Evolutionary conservation across 192 early-diverging fungal genomes (phyloP).

Genomic region (Coemansia sp.): DNA sequence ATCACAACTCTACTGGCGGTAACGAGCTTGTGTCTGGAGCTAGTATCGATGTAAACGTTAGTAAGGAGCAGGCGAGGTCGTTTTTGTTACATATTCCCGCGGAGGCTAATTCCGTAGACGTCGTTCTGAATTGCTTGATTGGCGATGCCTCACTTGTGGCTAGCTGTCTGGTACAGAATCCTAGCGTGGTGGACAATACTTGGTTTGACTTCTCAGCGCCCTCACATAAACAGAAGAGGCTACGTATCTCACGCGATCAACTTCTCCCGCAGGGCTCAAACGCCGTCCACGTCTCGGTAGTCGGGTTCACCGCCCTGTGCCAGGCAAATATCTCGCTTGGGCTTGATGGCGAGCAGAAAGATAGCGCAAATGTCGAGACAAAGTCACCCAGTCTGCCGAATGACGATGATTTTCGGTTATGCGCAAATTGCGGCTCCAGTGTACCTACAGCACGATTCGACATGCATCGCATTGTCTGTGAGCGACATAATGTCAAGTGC

Average conservation of each 20-base stretch:
- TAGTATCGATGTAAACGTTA: background rate
- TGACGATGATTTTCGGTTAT: constrained; percentile 20
- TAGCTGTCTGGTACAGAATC: constrained; percentile 24
- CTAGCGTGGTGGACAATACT: constrained; percentile 21
- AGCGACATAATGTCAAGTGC: constrained; percentile 76
- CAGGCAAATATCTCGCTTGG: constrained; percentile 13
- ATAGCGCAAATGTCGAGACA: constrained; percentile 2
- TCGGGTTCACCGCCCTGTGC: constrained; percentile 11
- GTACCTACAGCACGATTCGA: constrained; percentile 61
- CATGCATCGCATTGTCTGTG: constrained; percentile 78
- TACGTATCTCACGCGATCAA: constrained; percentile 14
- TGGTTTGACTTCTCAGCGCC: constrained; percentile 40
- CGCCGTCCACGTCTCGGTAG: constrained; percentile 20
- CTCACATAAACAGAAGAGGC: constrained; percentile 25
- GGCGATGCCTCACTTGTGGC: constrained; percentile 43
- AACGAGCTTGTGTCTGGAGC: constrained; percentile 15
- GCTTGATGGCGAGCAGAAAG: constrained; percentile 22
- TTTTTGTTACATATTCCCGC: constrained; percentile 20
- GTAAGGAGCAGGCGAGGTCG: background rate
- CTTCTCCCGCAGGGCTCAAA: constrained; percentile 12
- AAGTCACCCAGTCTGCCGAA: background rate
- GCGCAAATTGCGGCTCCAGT: constrained; percentile 69
- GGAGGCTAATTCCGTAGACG: background rate
- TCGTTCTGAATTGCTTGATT: constrained; percentile 16
- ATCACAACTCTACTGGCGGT: constrained; percentile 11